A percentile compares a stretch with the other conserved stretches of the same genome.
Evolutionary conservation across 306 rosid species (phyloP).

Genomic region (Lathyrus aphaca): DNA sequence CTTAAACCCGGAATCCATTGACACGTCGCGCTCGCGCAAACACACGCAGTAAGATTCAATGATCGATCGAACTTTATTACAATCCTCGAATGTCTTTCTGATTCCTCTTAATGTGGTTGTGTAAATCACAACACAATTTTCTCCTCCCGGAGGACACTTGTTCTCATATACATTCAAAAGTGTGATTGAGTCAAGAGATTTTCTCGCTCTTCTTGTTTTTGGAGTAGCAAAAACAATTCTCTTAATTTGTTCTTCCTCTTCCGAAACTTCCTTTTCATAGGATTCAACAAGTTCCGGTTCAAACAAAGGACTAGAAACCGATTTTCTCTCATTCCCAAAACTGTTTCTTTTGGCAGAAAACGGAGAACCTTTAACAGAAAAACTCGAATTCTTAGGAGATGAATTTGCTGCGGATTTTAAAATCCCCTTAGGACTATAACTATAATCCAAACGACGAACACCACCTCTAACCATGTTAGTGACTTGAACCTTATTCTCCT

Average conservation of each 20-base stretch:
- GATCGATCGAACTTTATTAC: conserved; percentile 71
- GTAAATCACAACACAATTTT: conserved; percentile 67
- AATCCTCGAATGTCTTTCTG: conserved; percentile 86
- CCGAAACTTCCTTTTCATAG: conserved; percentile 69
- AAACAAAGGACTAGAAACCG: conserved; percentile 66
- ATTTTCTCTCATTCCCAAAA: conserved; percentile 56
- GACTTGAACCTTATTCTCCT: conserved; percentile 66
- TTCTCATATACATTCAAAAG: conserved; percentile 52
- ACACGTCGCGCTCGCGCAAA: conserved; percentile 72
- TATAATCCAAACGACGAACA: conserved; percentile 60
- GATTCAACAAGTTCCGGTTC: conserved; percentile 79
- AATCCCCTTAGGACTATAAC: conserved; percentile 66
- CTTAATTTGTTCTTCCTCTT: conserved; percentile 83
- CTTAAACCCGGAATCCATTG: conserved; percentile 92
- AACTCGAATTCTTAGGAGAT: conserved; percentile 49
- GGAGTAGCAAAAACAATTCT: conserved; percentile 69
- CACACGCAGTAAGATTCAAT: conserved; percentile 65
- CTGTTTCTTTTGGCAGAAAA: conserved; percentile 46
- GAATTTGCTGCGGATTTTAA: conserved; percentile 42
- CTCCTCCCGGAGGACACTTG: conserved; percentile 77
- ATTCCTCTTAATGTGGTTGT: conserved; percentile 91
- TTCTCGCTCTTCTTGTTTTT: conserved; percentile 41
- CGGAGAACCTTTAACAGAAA: conserved; percentile 62
- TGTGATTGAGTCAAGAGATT: conserved; percentile 42
- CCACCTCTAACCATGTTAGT: conserved; percentile 36